Evolutionary conservation across 129 eudicot species (phyloP).

Genomic region (Flaveria trinervia): DNA sequence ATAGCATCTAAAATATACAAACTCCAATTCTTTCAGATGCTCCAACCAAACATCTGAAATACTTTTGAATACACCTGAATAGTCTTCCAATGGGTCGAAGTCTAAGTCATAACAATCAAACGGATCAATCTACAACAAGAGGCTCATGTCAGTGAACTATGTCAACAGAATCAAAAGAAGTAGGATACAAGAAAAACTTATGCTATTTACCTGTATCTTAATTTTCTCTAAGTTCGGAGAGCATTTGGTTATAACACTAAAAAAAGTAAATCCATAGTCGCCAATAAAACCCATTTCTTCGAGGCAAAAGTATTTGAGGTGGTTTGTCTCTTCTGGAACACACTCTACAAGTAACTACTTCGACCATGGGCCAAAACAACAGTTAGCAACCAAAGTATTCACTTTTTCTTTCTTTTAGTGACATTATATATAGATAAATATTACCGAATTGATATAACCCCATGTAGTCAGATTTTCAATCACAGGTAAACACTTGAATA

Average conservation of each 20-base stretch:
- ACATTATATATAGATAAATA: background rate
- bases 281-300: background rate
- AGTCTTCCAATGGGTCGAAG: background rate
- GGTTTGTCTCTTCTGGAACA: background rate
- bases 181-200: background rate
- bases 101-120: background rate
- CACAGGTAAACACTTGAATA: conserved; percentile 10
- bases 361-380: background rate
- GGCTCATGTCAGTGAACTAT: background rate
- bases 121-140: background rate
- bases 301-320: background rate
- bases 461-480: conserved; percentile 3
- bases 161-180: background rate
- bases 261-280: background rate
- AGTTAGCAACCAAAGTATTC: background rate
- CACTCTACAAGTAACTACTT: background rate
- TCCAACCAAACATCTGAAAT: background rate
- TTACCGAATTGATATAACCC: background rate
- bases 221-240: background rate
- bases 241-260: background rate
- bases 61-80: background rate
- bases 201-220: background rate
- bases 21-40: background rate
- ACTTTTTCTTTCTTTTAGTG: background rate
- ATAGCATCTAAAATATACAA: background rate